These are phyloP conservation scores for Trebouxiophyceae sp. DNA, from an alignment of 163 green algal species.

Conservation along the genomic window DNA sequence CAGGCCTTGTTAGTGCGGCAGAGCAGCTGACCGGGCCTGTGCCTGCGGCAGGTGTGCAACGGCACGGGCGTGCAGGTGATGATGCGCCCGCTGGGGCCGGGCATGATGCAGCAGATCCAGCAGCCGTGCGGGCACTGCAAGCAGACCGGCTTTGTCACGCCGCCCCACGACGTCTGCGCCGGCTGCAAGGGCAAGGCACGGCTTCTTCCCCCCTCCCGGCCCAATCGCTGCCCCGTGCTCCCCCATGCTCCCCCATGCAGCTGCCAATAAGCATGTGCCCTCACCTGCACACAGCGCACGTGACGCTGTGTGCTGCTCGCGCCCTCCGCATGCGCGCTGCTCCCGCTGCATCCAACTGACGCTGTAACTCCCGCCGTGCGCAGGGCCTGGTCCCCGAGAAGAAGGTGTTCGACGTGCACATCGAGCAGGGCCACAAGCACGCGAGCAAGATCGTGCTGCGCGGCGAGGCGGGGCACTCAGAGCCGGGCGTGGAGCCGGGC, in stretches of 20 bases:
- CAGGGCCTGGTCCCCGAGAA: constrained; percentile 75
- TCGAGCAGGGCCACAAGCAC: constrained; percentile 77
- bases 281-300: neutral
- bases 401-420: constrained; percentile 89
- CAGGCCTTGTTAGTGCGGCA: no score
- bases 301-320: neutral
- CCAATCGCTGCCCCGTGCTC: no score
- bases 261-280: neutral
- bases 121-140: constrained; percentile 63
- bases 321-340: neutral
- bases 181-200: constrained; percentile 39
- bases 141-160: constrained; percentile 35
- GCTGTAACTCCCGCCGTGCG: constrained; percentile 10
- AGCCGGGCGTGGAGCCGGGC: constrained; percentile 59
- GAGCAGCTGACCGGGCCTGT: neutral
- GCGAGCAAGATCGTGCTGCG: constrained; percentile 74
- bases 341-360: neutral
- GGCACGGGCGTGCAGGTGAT: constrained; percentile 31
- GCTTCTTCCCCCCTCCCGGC: no score
- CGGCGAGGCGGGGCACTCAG: constrained; percentile 79
- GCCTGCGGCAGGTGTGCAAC: constrained; percentile 18
- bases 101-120: constrained; percentile 97
- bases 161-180: constrained; percentile 38
- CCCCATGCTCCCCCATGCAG: no score
- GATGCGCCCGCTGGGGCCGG: constrained; percentile 78